These are phyloP conservation scores for Ceratocystis destructans DNA, from an alignment of 2,329 filamentous ascomycete genomes.

Conservation along the genomic window DNA sequence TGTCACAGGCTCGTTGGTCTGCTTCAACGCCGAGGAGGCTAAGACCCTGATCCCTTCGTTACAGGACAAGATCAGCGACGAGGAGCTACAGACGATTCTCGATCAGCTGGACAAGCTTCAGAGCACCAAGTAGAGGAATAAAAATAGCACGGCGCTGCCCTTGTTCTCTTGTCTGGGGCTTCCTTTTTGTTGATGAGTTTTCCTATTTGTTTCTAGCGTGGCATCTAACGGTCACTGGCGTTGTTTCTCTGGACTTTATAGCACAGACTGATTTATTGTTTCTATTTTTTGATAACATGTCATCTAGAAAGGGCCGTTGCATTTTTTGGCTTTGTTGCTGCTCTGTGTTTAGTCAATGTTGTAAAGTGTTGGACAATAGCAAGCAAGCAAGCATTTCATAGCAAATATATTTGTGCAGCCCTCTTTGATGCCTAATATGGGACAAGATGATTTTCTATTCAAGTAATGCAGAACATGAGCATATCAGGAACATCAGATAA, in stretches of 20 bases:
- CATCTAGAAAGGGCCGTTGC: background rate
- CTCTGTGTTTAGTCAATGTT: background rate
- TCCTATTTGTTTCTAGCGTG: constrained; percentile 1
- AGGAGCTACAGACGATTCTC: constrained; percentile 73
- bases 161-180: background rate
- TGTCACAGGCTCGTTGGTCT: constrained; percentile 67
- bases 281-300: background rate
- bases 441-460: background rate
- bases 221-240: background rate
- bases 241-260: background rate
- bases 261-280: background rate
- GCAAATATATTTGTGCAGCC: background rate
- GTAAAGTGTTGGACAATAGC: no score
- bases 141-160: background rate
- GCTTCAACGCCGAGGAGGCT: constrained; percentile 84
- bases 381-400: no score
- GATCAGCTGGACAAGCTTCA: constrained; percentile 79
- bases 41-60: constrained; percentile 89
- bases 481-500: background rate
- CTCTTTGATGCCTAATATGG: background rate
- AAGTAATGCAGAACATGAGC: background rate
- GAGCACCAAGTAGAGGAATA: constrained; percentile 22
- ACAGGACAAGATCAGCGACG: constrained; percentile 77
- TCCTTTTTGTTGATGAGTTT: background rate
- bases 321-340: background rate